Evolutionary conservation across 78 protist genomes (phyloP).

Genomic region (Neovahlkampfia damariscottae): DNA sequence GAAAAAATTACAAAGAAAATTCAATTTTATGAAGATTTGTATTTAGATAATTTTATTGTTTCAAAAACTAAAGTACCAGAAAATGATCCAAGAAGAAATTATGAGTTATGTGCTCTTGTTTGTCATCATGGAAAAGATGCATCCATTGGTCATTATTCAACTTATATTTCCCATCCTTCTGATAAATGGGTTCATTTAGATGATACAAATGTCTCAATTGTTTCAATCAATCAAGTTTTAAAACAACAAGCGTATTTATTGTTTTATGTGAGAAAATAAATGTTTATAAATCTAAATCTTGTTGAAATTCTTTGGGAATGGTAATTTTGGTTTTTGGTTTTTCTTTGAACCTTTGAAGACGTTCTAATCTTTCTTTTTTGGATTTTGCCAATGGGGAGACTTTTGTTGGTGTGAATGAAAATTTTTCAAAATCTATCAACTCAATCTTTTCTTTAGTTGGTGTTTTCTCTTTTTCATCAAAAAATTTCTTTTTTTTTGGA

Average conservation of each 20-base stretch:
- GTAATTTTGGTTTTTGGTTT: too few relatives aligned
- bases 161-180: background rate
- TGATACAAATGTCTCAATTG: background rate
- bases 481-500: too few relatives aligned
- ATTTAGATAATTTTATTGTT: background rate
- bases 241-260: background rate
- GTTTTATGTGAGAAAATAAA: too few relatives aligned
- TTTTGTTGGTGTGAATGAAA: too few relatives aligned
- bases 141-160: background rate
- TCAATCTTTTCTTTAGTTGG: too few relatives aligned
- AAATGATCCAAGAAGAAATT: background rate
- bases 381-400: too few relatives aligned
- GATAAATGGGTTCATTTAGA: background rate
- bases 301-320: too few relatives aligned
- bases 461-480: too few relatives aligned
- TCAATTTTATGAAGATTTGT: background rate
- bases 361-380: too few relatives aligned
- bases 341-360: too few relatives aligned
- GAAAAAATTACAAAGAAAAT: background rate
- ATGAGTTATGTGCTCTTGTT: background rate
- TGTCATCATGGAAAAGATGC: constrained; percentile 1
- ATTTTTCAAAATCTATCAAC: too few relatives aligned
- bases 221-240: background rate
- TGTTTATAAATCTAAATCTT: too few relatives aligned
- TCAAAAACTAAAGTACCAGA: background rate